Evolutionary conservation across 1,284 basidiomycete genomes (phyloP).

Genomic region (Irpex rosettiformis): DNA sequence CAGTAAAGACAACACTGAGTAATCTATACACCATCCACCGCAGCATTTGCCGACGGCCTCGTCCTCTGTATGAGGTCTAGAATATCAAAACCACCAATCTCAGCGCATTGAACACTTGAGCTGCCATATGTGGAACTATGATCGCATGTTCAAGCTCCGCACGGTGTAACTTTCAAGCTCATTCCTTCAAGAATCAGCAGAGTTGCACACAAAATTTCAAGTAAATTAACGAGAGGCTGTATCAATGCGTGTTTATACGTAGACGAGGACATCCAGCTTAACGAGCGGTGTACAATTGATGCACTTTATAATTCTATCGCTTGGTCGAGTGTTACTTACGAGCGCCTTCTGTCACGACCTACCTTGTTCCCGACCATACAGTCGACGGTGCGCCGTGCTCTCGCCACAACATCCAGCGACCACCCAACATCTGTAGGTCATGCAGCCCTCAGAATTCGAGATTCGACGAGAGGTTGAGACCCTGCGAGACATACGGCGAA

Average conservation of each 20-base stretch:
- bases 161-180: neutral
- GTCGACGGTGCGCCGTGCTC: slow-evolving; percentile 8
- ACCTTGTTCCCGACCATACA: slow-evolving; percentile 14
- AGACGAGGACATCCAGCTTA: too few relatives aligned
- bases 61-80: too few relatives aligned
- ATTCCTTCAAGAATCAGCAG: neutral
- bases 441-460: slow-evolving; percentile 80
- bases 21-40: too few relatives aligned
- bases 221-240: too few relatives aligned
- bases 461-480: slow-evolving; percentile 86
- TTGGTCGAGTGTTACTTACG: slow-evolving; percentile 8
- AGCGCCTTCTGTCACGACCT: slow-evolving; percentile 13
- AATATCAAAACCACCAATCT: neutral
- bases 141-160: neutral
- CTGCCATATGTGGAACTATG: neutral
- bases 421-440: slow-evolving; percentile 21
- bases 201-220: neutral
- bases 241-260: too few relatives aligned
- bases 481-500: slow-evolving; percentile 75
- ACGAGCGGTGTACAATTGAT: too few relatives aligned
- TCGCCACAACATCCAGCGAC: slow-evolving; percentile 5
- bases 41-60: too few relatives aligned
- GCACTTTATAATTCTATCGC: neutral
- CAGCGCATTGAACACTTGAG: neutral
- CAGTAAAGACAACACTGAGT: too few relatives aligned